Percentiles rank a stretch among this genome's conserved stretches.
Evolutionary conservation across 306 rosid genomes (phyloP).

Genomic region (Dryas alaskensis): DNA sequence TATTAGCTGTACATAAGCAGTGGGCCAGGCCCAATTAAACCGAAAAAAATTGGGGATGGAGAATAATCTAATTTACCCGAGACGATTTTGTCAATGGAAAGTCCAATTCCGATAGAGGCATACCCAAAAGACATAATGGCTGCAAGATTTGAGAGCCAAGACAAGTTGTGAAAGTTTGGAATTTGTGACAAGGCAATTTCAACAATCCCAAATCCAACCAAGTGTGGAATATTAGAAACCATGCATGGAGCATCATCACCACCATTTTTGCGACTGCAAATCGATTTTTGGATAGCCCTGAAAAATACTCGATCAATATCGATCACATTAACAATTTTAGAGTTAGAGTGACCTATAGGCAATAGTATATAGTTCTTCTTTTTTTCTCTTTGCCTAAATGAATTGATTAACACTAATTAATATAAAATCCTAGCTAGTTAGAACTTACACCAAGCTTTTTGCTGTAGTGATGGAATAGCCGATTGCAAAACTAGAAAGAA

Average conservation of each 20-base stretch:
- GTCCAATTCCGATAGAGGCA: constrained; percentile 38
- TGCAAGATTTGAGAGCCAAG: too few relatives aligned
- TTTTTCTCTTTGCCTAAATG: too few relatives aligned
- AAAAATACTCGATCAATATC: neutral
- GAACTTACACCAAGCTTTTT: constrained; percentile 38
- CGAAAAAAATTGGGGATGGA: too few relatives aligned
- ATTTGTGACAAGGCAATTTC: constrained; percentile 45
- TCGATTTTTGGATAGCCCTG: constrained; percentile 35
- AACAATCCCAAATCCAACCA: constrained; percentile 38
- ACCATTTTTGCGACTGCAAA: constrained; percentile 31
- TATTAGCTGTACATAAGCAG: too few relatives aligned
- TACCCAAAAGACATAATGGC: constrained; percentile 36
- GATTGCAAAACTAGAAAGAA: constrained; percentile 27
- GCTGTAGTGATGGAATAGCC: constrained; percentile 44
- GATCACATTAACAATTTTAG: too few relatives aligned
- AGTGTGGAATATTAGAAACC: constrained; percentile 35
- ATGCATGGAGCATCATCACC: constrained; percentile 12
- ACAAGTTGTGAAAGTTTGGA: constrained; percentile 35
- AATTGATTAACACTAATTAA: too few relatives aligned
- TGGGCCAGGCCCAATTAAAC: too few relatives aligned
- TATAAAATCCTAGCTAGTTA: too few relatives aligned
- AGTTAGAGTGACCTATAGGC: too few relatives aligned
- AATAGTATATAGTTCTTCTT: too few relatives aligned
- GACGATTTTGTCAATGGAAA: constrained; percentile 30
- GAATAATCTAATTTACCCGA: constrained; percentile 20